A percentile compares a stretch with the other conserved stretches of the same genome.
phyloP scores from a whole-genome alignment of 129 eudicot species.

The Tagetes patula region DNA sequence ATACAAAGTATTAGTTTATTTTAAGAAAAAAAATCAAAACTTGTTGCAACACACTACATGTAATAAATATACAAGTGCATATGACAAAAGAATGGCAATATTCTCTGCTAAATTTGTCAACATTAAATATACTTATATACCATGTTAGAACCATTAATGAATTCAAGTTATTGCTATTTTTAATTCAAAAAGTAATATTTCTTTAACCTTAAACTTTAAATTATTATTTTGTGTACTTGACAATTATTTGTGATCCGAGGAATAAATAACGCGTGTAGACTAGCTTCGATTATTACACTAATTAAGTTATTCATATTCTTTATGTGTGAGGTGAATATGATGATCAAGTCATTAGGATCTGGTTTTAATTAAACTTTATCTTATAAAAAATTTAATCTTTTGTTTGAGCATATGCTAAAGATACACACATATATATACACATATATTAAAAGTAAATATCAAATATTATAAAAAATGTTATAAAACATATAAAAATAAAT shows the following conservation, averaged over 20 bases:
- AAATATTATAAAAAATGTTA: no score
- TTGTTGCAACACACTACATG: neutral
- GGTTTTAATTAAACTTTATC: neutral
- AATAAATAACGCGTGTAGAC: constrained; percentile 13
- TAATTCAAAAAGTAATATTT: neutral
- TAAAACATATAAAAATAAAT: no score
- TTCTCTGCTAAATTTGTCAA: constrained; percentile 19
- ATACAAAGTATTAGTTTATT: neutral
- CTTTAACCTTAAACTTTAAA: neutral
- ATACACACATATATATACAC: no score
- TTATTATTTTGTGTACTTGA: constrained; percentile 11
- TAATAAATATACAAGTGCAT: neutral
- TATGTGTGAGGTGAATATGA: neutral
- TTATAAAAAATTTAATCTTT: no score
- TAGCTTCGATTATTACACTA: neutral
- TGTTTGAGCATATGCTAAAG: no score
- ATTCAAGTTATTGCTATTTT: neutral
- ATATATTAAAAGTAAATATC: no score
- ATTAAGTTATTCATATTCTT: neutral
- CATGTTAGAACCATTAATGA: constrained; percentile 13
- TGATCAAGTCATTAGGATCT: neutral
- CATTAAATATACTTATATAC: neutral
- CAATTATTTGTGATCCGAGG: constrained; percentile 30
- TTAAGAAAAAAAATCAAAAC: neutral
- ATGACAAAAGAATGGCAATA: constrained; percentile 8